Conservation (phyloP, 306 rosid genomes). For the Cicer cuneatum region DNA sequence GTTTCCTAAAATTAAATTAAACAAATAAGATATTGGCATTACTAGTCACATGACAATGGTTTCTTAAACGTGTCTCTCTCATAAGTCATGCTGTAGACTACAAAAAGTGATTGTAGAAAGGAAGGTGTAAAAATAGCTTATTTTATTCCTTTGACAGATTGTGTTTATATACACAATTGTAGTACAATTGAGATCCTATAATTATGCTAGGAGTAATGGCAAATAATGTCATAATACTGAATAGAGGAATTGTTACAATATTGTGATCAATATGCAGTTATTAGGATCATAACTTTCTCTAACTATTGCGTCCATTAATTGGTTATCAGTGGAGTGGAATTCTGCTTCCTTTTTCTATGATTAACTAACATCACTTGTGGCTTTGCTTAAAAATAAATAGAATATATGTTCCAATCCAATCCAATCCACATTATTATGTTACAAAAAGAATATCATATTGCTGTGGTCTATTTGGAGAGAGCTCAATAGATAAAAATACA, state of each 20-base stretch:
- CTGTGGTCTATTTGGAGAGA: slow-evolving; percentile 20
- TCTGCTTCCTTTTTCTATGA: neutral
- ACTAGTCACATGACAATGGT: slow-evolving; percentile 7
- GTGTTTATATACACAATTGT: no score
- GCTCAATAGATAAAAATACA: neutral
- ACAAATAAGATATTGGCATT: slow-evolving; percentile 15
- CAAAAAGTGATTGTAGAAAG: slow-evolving; percentile 37
- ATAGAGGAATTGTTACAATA: no score
- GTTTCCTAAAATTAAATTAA: slow-evolving; percentile 28
- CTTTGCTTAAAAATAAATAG: slow-evolving; percentile 26
- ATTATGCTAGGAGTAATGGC: no score
- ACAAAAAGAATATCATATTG: slow-evolving; percentile 17
- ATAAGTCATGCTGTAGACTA: neutral
- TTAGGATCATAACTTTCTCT: no score
- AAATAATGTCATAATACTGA: no score
- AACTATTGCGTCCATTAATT: neutral
- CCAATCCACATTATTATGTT: slow-evolving; percentile 28
- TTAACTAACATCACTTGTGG: slow-evolving; percentile 32
- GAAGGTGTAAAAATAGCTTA: no score
- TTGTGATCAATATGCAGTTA: no score
- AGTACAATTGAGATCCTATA: no score
- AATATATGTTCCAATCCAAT: slow-evolving; percentile 20
- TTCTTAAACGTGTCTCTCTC: slow-evolving; percentile 24
- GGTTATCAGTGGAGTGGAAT: neutral
- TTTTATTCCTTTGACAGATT: no score